A percentile compares a stretch with the other conserved stretches of the same genome.
These are phyloP conservation scores for Apiospora rasikravindrae DNA, from an alignment of 2,329 filamentous ascomycete genomes.

Conservation along the genomic window DNA sequence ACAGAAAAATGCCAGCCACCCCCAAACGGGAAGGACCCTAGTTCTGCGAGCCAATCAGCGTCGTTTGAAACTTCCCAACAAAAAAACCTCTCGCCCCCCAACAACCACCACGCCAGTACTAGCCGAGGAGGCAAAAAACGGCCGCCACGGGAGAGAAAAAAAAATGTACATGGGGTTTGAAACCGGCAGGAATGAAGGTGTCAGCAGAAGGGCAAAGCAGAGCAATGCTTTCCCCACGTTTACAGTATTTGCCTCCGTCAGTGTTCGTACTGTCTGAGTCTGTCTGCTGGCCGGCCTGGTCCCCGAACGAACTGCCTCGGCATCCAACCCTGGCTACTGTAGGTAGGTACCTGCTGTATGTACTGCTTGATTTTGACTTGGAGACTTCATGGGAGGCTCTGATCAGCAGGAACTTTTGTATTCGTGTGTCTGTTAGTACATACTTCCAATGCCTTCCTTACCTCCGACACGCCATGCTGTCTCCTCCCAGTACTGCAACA, in stretches of 20 bases:
- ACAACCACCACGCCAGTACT: slow-evolving; percentile 2
- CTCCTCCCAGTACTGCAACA: neutral
- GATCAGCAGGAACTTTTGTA: neutral
- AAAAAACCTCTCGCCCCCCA: slow-evolving; percentile 16
- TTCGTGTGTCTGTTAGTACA: neutral
- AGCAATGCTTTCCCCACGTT: neutral
- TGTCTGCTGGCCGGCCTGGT: neutral
- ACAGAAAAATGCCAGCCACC: neutral
- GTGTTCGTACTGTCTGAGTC: neutral
- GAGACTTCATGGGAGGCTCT: neutral
- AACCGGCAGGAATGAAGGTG: slow-evolving; percentile 13
- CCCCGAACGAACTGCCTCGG: neutral
- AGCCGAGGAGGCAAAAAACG: neutral
- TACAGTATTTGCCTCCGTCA: neutral
- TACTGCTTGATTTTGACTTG: neutral
- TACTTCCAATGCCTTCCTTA: no score
- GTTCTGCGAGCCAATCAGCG: neutral
- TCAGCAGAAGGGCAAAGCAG: neutral
- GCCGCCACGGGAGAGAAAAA: neutral
- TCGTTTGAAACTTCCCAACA: neutral
- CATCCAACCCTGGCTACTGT: neutral
- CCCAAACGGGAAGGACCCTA: slow-evolving; percentile 19
- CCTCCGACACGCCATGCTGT: neutral
- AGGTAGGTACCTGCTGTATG: neutral
- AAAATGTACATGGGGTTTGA: neutral